These are phyloP conservation scores for Ramaria sp. DNA, from an alignment of 768 basidiomycete species.

Conservation along the genomic window DNA sequence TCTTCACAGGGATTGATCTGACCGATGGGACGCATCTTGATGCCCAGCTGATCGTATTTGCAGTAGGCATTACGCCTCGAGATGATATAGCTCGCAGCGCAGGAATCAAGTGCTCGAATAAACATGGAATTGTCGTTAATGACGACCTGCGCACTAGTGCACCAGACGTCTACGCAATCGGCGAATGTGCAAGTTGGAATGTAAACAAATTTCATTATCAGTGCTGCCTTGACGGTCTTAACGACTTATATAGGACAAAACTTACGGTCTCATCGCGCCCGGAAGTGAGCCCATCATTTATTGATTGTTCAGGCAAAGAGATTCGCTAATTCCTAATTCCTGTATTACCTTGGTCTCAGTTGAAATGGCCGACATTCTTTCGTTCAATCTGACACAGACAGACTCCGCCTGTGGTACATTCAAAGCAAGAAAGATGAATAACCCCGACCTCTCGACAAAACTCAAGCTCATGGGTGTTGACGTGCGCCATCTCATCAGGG, in stretches of 20 bases:
- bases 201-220: not conserved
- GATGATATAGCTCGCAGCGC: conserved; percentile 50
- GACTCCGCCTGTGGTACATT: conserved; percentile 30
- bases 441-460: conserved; percentile 61
- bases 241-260: conserved; percentile 27
- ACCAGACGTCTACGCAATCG: conserved; percentile 57
- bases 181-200: conserved; percentile 64
- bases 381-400: conserved; percentile 59
- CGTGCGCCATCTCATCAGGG: conserved; percentile 17
- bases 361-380: conserved; percentile 66
- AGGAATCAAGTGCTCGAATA: conserved; percentile 37
- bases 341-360: too few relatives aligned
- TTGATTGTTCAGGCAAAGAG: conserved; percentile 5
- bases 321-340: not conserved
- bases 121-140: conserved; percentile 49
- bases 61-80: conserved; percentile 60
- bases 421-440: conserved; percentile 38
- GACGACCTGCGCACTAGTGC: conserved; percentile 47
- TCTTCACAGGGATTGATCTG: conserved; percentile 40
- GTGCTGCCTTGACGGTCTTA: not conserved
- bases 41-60: conserved; percentile 49
- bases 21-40: conserved; percentile 27
- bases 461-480: conserved; percentile 55
- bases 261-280: conserved; percentile 69
- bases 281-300: conserved; percentile 28